Evolutionary conservation across 176 grass and related monocot species (phyloP).

Genomic region (Echinochloa phyllopogon): DNA sequence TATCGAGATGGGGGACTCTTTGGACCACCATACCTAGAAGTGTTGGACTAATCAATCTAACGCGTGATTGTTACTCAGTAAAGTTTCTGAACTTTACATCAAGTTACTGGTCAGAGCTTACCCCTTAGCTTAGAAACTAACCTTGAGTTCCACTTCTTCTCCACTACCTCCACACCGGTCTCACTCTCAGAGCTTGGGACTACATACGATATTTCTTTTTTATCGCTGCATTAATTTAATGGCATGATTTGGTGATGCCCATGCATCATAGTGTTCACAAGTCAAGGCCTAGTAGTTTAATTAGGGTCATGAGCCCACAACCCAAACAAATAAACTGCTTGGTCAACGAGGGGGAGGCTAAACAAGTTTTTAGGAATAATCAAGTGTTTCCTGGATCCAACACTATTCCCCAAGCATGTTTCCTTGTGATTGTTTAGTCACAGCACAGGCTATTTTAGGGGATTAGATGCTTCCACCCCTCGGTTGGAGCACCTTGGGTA

Average conservation of each 20-base stretch:
- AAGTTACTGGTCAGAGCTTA: slow-evolving; percentile 45
- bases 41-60: neutral
- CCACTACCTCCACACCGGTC: slow-evolving; percentile 42
- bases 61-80: neutral
- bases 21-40: slow-evolving; percentile 3
- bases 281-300: slow-evolving; percentile 73
- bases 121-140: slow-evolving; percentile 20
- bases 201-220: slow-evolving; percentile 35
- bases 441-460: slow-evolving; percentile 38
- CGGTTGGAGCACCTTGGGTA: slow-evolving; percentile 61
- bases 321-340: slow-evolving; percentile 48
- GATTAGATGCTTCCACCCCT: slow-evolving; percentile 96
- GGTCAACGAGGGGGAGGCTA: slow-evolving; percentile 58
- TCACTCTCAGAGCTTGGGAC: slow-evolving; percentile 43
- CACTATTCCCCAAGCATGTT: slow-evolving; percentile 65
- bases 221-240: slow-evolving; percentile 43
- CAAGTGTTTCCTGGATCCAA: slow-evolving; percentile 65
- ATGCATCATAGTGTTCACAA: slow-evolving; percentile 62
- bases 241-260: slow-evolving; percentile 54
- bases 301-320: slow-evolving; percentile 64
- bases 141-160: slow-evolving; percentile 56
- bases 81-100: slow-evolving; percentile 26
- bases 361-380: slow-evolving; percentile 43
- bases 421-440: slow-evolving; percentile 61
- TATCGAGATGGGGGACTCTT: neutral